These are phyloP conservation scores for Penicillium fimorum DNA, from an alignment of 495 filamentous ascomycete species.

Conservation along the genomic window DNA sequence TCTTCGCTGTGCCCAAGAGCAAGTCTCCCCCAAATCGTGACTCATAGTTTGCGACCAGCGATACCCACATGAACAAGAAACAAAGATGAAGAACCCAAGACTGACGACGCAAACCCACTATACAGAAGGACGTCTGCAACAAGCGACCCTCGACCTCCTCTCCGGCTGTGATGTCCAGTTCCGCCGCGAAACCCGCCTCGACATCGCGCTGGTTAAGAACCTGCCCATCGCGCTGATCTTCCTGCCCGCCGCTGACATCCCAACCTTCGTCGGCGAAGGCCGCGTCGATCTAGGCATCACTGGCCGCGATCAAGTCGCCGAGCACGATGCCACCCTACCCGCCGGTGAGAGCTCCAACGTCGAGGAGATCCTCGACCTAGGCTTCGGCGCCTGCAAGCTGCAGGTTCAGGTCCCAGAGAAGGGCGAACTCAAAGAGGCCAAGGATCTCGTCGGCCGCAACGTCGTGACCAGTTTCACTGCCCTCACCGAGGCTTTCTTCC, in stretches of 20 bases:
- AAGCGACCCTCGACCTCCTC: slow-evolving; percentile 82
- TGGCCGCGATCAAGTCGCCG: slow-evolving; percentile 85
- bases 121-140: slow-evolving; percentile 86
- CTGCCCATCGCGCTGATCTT: slow-evolving; percentile 93
- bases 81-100: slow-evolving; percentile 4
- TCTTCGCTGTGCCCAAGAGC: slow-evolving; percentile 98
- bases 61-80: slow-evolving; percentile 9
- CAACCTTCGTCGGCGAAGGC: slow-evolving; percentile 93
- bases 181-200: slow-evolving; percentile 84
- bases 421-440: slow-evolving; percentile 63
- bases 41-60: slow-evolving; percentile 19
- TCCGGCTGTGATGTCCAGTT: slow-evolving; percentile 95
- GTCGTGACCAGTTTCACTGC: slow-evolving; percentile 93
- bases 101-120: slow-evolving; percentile 17
- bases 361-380: slow-evolving; percentile 81
- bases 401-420: slow-evolving; percentile 95
- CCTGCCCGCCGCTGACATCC: slow-evolving; percentile 95
- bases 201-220: slow-evolving; percentile 96
- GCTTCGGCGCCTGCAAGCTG: slow-evolving; percentile 86
- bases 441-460: slow-evolving; percentile 86
- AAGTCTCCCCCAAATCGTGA: slow-evolving; percentile 41
- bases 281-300: slow-evolving; percentile 94
- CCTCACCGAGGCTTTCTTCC: slow-evolving; percentile 78
- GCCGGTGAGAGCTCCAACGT: slow-evolving; percentile 60
- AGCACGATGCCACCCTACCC: slow-evolving; percentile 75